These are phyloP conservation scores for Knoxia roxburghii DNA, from an alignment of 257 asterid species.

Conservation along the genomic window DNA sequence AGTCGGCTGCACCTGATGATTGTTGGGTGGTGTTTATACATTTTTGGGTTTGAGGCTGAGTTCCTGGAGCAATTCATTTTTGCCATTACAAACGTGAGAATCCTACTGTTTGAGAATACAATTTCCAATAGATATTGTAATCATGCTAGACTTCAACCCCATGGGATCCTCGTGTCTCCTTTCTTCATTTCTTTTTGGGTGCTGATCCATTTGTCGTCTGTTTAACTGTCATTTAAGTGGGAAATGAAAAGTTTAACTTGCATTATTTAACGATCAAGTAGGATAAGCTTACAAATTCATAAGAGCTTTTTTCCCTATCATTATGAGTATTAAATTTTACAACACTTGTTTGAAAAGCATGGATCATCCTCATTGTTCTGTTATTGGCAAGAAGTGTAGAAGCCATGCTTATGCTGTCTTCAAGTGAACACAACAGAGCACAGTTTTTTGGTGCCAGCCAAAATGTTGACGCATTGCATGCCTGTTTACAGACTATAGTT, in stretches of 20 bases:
- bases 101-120: too few relatives aligned
- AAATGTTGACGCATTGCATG: neutral
- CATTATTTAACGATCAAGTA: neutral
- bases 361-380: neutral
- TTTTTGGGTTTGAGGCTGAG: neutral
- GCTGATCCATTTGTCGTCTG: neutral
- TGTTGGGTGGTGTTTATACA: neutral
- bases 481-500: neutral
- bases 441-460: neutral
- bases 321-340: too few relatives aligned
- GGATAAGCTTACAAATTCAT: neutral
- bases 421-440: too few relatives aligned
- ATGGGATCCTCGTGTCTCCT: neutral
- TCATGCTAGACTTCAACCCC: neutral
- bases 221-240: neutral
- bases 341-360: neutral
- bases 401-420: neutral
- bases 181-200: neutral
- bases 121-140: neutral
- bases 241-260: neutral
- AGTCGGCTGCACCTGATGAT: neutral
- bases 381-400: neutral
- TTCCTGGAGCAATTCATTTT: neutral
- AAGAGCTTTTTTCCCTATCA: too few relatives aligned
- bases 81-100: neutral